Conservation (phyloP, 495 filamentous ascomycete genomes). For the Thozetella sp. region DNA sequence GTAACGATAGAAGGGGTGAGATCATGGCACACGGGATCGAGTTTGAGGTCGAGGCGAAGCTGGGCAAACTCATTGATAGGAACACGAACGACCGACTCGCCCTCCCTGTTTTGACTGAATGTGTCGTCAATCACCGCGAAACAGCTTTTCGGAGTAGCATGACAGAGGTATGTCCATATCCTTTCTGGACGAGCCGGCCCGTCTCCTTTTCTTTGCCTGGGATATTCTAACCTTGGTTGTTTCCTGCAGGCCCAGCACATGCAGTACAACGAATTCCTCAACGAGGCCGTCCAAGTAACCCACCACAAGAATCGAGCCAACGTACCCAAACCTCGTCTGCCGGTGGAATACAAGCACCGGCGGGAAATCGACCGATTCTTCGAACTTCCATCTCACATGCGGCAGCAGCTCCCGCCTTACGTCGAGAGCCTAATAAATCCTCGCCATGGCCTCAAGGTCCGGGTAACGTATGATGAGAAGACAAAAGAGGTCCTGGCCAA, state of each 20-base stretch:
- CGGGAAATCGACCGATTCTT: constrained; percentile 81
- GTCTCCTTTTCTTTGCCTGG: too few relatives aligned
- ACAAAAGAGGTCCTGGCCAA: constrained; percentile 72
- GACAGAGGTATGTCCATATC: constrained; percentile 67
- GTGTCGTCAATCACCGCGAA: constrained; percentile 57
- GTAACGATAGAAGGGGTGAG: constrained; percentile 55
- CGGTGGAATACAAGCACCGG: constrained; percentile 78
- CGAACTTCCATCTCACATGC: constrained; percentile 62
- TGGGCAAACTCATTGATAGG: constrained; percentile 78
- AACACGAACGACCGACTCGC: constrained; percentile 65
- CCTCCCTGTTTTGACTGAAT: constrained; percentile 67
- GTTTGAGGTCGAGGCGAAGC: constrained; percentile 89
- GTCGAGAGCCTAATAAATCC: constrained; percentile 53
- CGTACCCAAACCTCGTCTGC: constrained; percentile 49
- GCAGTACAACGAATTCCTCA: constrained; percentile 77
- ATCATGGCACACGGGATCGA: constrained; percentile 59
- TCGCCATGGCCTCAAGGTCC: constrained; percentile 66
- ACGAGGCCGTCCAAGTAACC: constrained; percentile 61
- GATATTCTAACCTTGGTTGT: constrained; percentile 5
- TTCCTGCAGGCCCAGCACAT: constrained; percentile 71
- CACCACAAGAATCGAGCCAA: constrained; percentile 44
- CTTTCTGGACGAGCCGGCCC: too few relatives aligned
- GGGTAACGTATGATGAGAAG: constrained; percentile 76
- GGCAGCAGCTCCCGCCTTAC: constrained; percentile 41
- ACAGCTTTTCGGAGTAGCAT: constrained; percentile 78